Percentiles rank a stretch among this genome's conserved stretches.
Evolutionary conservation across 2,329 filamentous ascomycete species (phyloP).

Genomic region (Penicillium sp.): DNA sequence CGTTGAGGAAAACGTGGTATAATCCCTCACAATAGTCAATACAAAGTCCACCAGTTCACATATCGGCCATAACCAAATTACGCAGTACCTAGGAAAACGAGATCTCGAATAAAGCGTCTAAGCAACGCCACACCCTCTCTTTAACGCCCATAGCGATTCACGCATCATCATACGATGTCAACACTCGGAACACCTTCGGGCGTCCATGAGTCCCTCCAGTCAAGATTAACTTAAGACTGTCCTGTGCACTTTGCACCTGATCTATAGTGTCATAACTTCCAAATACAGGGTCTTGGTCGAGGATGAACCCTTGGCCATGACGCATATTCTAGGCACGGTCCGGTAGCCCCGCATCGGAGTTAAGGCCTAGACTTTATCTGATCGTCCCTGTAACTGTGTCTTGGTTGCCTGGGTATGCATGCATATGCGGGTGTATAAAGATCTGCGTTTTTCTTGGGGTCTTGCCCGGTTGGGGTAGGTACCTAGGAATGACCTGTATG

Average conservation of each 20-base stretch:
- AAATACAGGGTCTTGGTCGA: neutral
- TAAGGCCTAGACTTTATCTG: constrained; percentile 11
- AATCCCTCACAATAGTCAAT: constrained; percentile 3
- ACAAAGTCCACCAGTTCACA: neutral
- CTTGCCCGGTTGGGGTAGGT: too few species aligned
- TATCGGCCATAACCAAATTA: neutral
- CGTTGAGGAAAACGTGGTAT: neutral
- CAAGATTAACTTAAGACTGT: neutral
- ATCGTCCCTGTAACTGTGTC: constrained; percentile 2
- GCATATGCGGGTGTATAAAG: neutral
- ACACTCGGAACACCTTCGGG: neutral
- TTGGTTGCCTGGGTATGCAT: neutral
- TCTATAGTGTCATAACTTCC: neutral
- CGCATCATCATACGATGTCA: neutral
- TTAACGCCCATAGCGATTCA: neutral
- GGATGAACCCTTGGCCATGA: neutral
- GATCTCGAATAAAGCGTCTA: neutral
- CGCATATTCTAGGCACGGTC: constrained; percentile 1
- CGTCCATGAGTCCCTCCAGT: neutral
- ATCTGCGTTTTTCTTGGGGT: too few species aligned
- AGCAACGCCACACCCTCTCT: neutral
- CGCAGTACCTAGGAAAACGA: neutral
- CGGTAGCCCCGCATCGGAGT: constrained; percentile 1
- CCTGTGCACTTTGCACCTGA: neutral
- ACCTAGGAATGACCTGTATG: too few species aligned